phyloP scores from a whole-genome alignment of 305 asterid species.

The Fraxinus albicans region DNA sequence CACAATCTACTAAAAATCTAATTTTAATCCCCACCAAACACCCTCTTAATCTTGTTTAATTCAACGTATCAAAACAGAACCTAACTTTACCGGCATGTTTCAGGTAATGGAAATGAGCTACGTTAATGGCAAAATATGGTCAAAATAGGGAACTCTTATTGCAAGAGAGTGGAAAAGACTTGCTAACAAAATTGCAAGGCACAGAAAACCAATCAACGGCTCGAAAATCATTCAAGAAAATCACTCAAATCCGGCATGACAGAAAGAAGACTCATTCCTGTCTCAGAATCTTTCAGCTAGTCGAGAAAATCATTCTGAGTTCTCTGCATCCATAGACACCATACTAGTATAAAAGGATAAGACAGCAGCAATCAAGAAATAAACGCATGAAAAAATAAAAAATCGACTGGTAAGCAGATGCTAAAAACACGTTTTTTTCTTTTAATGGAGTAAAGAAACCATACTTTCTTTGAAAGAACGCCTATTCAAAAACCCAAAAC shows the following conservation, averaged over 20 bases:
- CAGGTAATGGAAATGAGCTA: too few species aligned
- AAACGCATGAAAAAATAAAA: background rate
- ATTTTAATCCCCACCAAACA: too few species aligned
- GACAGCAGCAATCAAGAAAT: background rate
- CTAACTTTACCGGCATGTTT: too few species aligned
- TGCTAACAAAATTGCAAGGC: background rate
- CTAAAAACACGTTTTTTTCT: slow-evolving; percentile 16
- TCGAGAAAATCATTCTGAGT: background rate
- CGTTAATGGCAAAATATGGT: background rate
- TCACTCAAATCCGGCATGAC: background rate
- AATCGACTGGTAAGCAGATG: background rate
- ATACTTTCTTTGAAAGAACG: slow-evolving; percentile 14
- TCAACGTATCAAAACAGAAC: too few species aligned
- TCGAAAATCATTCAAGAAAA: background rate
- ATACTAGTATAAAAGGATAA: background rate
- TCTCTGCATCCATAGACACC: background rate
- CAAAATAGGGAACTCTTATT: background rate
- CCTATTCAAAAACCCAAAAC: slow-evolving; percentile 17
- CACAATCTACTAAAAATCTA: too few species aligned
- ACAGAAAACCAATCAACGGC: background rate
- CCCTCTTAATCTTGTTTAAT: too few species aligned
- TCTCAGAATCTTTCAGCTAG: background rate
- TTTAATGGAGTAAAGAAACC: slow-evolving; percentile 20
- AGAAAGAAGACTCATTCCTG: background rate
- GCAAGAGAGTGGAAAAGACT: background rate